These are phyloP conservation scores for Ceratocystiopsis minuta DNA, from an alignment of 2,329 filamentous ascomycete genomes.

Conservation along the genomic window DNA sequence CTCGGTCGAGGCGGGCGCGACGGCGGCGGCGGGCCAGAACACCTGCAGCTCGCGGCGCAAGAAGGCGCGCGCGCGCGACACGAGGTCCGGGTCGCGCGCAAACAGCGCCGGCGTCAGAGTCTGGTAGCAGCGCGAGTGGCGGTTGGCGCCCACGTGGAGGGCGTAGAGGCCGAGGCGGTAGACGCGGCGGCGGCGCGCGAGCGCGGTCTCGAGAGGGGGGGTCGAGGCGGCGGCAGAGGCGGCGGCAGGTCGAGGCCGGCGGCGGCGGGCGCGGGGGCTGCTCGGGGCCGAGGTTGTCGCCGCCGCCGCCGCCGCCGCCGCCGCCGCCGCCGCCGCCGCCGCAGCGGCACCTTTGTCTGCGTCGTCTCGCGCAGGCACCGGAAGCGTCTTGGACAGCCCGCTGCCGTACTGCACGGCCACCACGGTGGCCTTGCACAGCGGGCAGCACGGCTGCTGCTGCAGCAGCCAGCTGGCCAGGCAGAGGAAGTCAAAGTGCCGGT, in stretches of 20 bases:
- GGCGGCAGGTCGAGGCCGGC: slow-evolving; percentile 2
- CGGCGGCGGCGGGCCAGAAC: slow-evolving; percentile 30
- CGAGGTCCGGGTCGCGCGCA: slow-evolving; percentile 42
- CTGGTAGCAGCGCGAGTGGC: slow-evolving; percentile 56
- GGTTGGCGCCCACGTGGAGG: slow-evolving; percentile 66
- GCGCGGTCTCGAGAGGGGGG: slow-evolving; percentile 7
- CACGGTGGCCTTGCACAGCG: slow-evolving; percentile 51
- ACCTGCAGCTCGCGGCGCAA: slow-evolving; percentile 70
- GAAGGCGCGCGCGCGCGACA: slow-evolving; percentile 63
- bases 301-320: background rate
- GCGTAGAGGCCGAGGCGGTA: slow-evolving; percentile 60
- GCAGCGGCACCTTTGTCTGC: no score
- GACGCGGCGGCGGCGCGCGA: slow-evolving; percentile 48
- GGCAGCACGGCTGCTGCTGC: slow-evolving; percentile 52
- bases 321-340: background rate
- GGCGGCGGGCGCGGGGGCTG: background rate
- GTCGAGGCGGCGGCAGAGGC: slow-evolving; percentile 11
- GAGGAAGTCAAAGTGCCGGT: slow-evolving; percentile 67
- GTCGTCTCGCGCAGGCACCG: slow-evolving; percentile 16
- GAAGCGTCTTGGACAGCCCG: slow-evolving; percentile 37
- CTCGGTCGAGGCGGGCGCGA: slow-evolving; percentile 25
- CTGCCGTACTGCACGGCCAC: slow-evolving; percentile 46
- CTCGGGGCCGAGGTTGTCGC: background rate
- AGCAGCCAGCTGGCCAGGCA: slow-evolving; percentile 67
- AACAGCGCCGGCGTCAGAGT: slow-evolving; percentile 55